A percentile compares a stretch with the other conserved stretches of the same genome.
Conservation (phyloP, 1,284 basidiomycete genomes). For the Apiotrichum sp. region DNA sequence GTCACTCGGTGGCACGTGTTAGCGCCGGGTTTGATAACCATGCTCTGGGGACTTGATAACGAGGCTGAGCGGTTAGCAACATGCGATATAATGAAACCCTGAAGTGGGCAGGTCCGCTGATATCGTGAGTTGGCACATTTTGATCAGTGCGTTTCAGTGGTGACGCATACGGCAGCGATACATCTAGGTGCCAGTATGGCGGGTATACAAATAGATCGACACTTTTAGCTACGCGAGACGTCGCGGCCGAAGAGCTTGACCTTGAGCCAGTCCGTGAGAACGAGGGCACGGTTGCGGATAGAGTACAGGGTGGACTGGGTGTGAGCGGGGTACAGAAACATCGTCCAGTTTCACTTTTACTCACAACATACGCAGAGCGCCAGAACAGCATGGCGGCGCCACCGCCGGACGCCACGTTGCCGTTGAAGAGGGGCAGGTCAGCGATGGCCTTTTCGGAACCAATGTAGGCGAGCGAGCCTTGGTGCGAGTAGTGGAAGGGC, state of each 20-base stretch:
- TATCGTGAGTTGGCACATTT: too few species aligned
- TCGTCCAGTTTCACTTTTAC: conserved; percentile 19
- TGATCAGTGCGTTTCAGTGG: not conserved
- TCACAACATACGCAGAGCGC: conserved; percentile 36
- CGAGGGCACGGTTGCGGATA: conserved; percentile 76
- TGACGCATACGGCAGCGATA: not conserved
- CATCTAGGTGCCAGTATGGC: not conserved
- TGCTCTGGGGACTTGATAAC: too few species aligned
- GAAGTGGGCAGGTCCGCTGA: too few species aligned
- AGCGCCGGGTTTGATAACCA: too few species aligned
- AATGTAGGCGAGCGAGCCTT: conserved; percentile 86
- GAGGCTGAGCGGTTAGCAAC: too few species aligned
- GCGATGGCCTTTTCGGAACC: conserved; percentile 93
- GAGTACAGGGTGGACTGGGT: conserved; percentile 74
- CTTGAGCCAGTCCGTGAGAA: conserved; percentile 80
- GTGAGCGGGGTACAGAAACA: conserved; percentile 22
- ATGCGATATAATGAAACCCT: too few species aligned
- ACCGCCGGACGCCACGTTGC: conserved; percentile 61
- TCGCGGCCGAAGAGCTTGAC: conserved; percentile 76
- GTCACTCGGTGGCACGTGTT: too few species aligned
- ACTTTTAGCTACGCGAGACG: conserved; percentile 21
- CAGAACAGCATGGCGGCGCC: conserved; percentile 44
- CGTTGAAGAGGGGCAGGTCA: conserved; percentile 73
- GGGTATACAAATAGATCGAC: not conserved
- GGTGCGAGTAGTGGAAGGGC: conserved; percentile 89